Conservation (phyloP, 2,329 filamentous ascomycete genomes). For the Lecanicillium sp. region DNA sequence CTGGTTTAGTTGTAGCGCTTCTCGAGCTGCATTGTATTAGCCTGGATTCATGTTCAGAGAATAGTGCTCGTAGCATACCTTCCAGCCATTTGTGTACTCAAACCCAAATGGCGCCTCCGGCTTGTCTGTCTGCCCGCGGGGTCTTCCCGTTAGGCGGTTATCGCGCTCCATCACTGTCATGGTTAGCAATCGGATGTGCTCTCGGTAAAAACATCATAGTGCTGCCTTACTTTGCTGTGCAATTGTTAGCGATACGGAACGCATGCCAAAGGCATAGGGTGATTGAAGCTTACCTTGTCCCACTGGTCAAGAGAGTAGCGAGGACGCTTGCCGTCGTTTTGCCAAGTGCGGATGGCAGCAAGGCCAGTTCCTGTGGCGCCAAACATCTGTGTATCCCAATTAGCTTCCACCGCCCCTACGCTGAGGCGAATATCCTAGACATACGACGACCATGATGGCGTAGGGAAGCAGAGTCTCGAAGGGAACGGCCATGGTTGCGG, state of each 20-base stretch:
- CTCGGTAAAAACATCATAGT: neutral
- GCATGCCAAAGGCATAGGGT: neutral
- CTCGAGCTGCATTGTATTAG: conserved; percentile 39
- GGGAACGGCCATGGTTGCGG: conserved; percentile 50
- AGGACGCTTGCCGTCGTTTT: conserved; percentile 55
- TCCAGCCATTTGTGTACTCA: conserved; percentile 59
- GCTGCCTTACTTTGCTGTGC: conserved; percentile 48
- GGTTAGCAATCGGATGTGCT: conserved; percentile 10
- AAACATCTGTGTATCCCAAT: conserved; percentile 49
- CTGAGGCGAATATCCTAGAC: conserved; percentile 22
- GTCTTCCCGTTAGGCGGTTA: conserved; percentile 51
- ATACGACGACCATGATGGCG: conserved; percentile 57
- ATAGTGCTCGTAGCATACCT: conserved; percentile 37
- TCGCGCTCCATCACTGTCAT: conserved; percentile 59
- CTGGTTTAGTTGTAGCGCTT: conserved; percentile 41
- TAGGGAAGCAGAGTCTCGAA: conserved; percentile 61
- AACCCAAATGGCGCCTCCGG: conserved; percentile 52
- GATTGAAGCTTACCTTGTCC: conserved; percentile 46
- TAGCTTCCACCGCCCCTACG: conserved; percentile 16
- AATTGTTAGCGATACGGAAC: conserved; percentile 22
- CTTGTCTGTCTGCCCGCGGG: conserved; percentile 53
- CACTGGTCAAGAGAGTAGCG: conserved; percentile 57
- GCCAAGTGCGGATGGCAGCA: conserved; percentile 49
- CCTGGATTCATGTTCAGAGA: neutral
- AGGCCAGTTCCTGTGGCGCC: conserved; percentile 53